phyloP scores from a whole-genome alignment of 129 eudicot species.

The carrot (Daucus carota) region DH1_v3.0 NC_030389.2:12585501-12586000 shows the following conservation, averaged over 20 bases:
- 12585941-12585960: conserved; percentile 36
- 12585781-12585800: conserved; percentile 38
- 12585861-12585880: conserved; percentile 23
- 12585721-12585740: conserved; percentile 44
- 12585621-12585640: conserved; percentile 48
- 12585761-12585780: conserved; percentile 41
- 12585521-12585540: conserved; percentile 56
- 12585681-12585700: conserved; percentile 36
- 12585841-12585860: conserved; percentile 35
- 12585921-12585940: conserved; percentile 40
- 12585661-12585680: conserved; percentile 50
- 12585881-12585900: conserved; percentile 37
- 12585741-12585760: conserved; percentile 28
- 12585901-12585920: conserved; percentile 45
- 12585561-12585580: conserved; percentile 45
- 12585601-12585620: conserved; percentile 40
- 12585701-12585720: conserved; percentile 46
- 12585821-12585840: conserved; percentile 39
- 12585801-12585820: conserved; percentile 41
- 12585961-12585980: conserved; percentile 31
- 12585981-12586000: conserved; percentile 25
- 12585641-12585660: conserved; percentile 52
- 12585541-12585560: conserved; percentile 53
- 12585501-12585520: conserved; percentile 53
- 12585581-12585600: conserved; percentile 21